Base-by-base conservation (phyloP, 305 asterid species). In the Fraxinus velutina region DNA sequence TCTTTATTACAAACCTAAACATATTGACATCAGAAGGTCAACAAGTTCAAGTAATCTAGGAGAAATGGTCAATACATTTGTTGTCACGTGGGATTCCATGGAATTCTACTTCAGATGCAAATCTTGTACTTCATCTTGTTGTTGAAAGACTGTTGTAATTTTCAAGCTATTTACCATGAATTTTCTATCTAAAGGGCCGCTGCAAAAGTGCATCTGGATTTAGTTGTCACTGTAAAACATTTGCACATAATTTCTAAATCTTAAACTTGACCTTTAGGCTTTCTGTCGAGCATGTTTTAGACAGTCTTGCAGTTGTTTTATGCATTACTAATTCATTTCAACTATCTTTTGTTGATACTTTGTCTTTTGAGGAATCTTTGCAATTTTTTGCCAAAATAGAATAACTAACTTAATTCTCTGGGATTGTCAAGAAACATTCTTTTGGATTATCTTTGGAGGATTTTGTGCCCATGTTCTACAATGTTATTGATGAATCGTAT, bases 401-500 rank as follows among this genome's bases (percentile, higher is more conserved):
- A 13, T 64, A 19, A 8, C 75, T 30, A 17, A 29, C 50, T 22
- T 1, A 9, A 57, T 6, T 33, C 34, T 33, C 55, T 19, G 34
- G 66, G 74, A 78, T 74, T 4, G 27, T 64, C 32, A 30, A 13
- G 36, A 2, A 5, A 21, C 73, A 13, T 50, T 70, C 36, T 33
- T 60, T 7, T 71, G 8, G 36, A 50, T 5, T 64, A 30, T 55
- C 19, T 29, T 52, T 2, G 52, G 32, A 32, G 55, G 64, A 55
- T 68, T 75, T 12, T 8, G 78, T 50, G 24, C 19, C 36, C n/a
- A 19, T 82, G 30, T 64, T 81, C 73, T 36, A 47, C 39, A 30
- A 68, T 34, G 73, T 9, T 17, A 29, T 68, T 84, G 78, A 81
- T 81, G 33, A 78, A 50, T 77, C 77, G 84, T 79, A 75, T 64